Conservation (phyloP, 2,329 filamentous ascomycete genomes). For the Colletotrichum salicis region DNA sequence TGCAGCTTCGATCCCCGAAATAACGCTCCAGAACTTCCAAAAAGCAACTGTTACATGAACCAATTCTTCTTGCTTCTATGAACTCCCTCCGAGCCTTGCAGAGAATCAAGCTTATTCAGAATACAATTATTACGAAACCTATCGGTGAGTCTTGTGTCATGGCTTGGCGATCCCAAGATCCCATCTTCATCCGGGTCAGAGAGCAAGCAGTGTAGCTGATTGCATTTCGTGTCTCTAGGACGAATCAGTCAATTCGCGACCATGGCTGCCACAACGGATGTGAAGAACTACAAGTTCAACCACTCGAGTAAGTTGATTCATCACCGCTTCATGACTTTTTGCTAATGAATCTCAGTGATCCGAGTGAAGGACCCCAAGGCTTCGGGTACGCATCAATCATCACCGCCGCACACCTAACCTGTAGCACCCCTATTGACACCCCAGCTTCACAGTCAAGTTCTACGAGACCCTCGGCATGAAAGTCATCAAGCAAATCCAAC, state of each 20-base stretch:
- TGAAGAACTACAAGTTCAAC: conserved; percentile 83
- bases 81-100: conserved; percentile 30
- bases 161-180: background rate
- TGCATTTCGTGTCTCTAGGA: background rate
- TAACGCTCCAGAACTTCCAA: conserved; percentile 3
- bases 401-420: too few species aligned
- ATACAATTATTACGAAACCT: conserved; percentile 16
- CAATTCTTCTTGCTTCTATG: conserved; percentile 13
- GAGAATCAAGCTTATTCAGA: conserved; percentile 32
- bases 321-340: background rate
- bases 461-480: conserved; percentile 94
- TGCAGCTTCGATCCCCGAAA: conserved; percentile 16
- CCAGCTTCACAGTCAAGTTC: conserved; percentile 74
- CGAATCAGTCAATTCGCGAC: conserved; percentile 48
- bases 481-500: conserved; percentile 81
- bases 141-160: background rate
- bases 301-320: conserved; percentile 71
- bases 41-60: background rate
- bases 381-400: conserved; percentile 62
- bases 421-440: conserved; percentile 15
- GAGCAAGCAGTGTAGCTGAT: background rate
- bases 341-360: conserved; percentile 67
- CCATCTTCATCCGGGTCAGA: background rate
- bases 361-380: conserved; percentile 93
- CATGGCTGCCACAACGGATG: conserved; percentile 78